These are phyloP conservation scores for Ophiostoma himal-ulmi DNA, from an alignment of 2,329 filamentous ascomycete genomes.

Conservation along the genomic window DNA sequence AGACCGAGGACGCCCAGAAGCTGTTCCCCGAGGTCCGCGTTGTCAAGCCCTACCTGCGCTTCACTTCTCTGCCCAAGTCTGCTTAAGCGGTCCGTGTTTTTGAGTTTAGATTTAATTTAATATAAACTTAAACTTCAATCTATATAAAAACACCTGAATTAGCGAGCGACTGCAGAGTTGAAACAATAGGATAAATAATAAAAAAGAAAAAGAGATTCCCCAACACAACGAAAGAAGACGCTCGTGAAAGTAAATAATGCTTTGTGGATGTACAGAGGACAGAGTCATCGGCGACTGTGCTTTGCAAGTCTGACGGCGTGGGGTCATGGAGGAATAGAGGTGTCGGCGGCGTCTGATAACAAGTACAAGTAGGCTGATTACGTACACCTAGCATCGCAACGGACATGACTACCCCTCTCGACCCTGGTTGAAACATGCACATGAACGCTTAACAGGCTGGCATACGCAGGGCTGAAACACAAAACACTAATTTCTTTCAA, in stretches of 20 bases:
- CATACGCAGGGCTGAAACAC: background rate
- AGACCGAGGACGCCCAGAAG: slow-evolving; percentile 77
- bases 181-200: background rate
- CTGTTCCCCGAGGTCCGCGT: slow-evolving; percentile 73
- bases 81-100: slow-evolving; percentile 12
- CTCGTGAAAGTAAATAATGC: background rate
- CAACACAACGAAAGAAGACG: background rate
- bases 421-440: background rate
- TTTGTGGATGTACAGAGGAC: background rate
- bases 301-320: no score
- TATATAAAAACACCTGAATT: background rate
- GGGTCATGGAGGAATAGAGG: no score
- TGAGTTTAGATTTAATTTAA: background rate
- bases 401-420: background rate
- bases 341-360: no score
- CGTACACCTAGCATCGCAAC: no score
- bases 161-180: no score
- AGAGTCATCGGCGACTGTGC: background rate
- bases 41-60: slow-evolving; percentile 68
- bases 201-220: slow-evolving; percentile 12
- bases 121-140: background rate
- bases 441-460: background rate
- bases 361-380: no score
- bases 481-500: background rate
- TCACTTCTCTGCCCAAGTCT: slow-evolving; percentile 57